Evolutionary conservation across 1,284 basidiomycete genomes (phyloP).

Genomic region (Trichosporon sp.): DNA sequence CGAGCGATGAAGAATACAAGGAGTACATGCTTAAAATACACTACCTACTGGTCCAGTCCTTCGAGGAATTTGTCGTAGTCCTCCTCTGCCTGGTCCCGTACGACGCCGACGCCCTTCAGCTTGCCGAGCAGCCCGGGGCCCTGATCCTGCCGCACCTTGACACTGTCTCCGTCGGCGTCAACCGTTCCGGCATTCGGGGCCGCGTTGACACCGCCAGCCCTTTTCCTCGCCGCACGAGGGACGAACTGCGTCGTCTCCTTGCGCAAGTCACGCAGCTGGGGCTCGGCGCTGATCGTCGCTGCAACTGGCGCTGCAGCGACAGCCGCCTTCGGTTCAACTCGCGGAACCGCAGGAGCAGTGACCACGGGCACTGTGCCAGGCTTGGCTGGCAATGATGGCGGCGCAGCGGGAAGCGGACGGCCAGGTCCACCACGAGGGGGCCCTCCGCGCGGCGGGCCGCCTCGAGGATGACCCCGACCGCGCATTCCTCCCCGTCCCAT

Average conservation of each 20-base stretch:
- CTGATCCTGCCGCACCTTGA: slow-evolving; percentile 49
- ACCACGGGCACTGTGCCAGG: slow-evolving; percentile 20
- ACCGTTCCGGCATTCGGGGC: slow-evolving; percentile 48
- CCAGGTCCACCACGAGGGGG: background rate
- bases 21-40: slow-evolving; percentile 13
- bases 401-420: slow-evolving; percentile 8
- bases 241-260: slow-evolving; percentile 89
- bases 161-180: slow-evolving; percentile 50
- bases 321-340: slow-evolving; percentile 39
- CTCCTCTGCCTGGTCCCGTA: slow-evolving; percentile 29
- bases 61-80: slow-evolving; percentile 32
- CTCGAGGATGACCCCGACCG: background rate
- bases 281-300: slow-evolving; percentile 77
- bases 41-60: slow-evolving; percentile 25
- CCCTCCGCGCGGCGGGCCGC: background rate
- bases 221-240: slow-evolving; percentile 61
- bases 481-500: slow-evolving; percentile 2
- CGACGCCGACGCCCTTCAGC: slow-evolving; percentile 7
- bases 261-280: slow-evolving; percentile 83
- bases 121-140: slow-evolving; percentile 46
- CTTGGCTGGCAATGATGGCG: slow-evolving; percentile 48
- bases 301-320: slow-evolving; percentile 37
- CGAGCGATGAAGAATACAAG: background rate
- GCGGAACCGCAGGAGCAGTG: slow-evolving; percentile 34
- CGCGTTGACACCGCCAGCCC: slow-evolving; percentile 43